Conservation (phyloP, 371 early-diverging fungal genomes). For the Circinella umbellata region DNA sequence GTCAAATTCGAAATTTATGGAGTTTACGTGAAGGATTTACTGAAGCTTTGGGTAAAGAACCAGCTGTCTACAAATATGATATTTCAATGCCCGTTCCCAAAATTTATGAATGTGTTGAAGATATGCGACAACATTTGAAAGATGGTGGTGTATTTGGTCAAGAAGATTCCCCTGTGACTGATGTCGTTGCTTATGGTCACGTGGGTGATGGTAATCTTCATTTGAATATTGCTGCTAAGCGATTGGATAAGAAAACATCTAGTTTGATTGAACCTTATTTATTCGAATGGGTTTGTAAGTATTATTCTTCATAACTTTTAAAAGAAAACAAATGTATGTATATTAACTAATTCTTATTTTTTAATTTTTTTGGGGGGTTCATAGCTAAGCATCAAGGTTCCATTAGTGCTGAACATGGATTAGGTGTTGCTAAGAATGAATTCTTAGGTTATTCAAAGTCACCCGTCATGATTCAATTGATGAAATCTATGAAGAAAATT, state of each 20-base stretch:
- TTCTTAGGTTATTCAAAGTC: conserved; percentile 71
- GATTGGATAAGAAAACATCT: conserved; percentile 61
- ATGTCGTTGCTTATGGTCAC: conserved; percentile 93
- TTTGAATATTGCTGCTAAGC: conserved; percentile 83
- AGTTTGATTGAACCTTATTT: conserved; percentile 90
- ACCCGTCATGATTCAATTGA: conserved; percentile 64
- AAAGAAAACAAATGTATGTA: no score
- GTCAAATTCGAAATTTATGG: conserved; percentile 82
- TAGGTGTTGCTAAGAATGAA: conserved; percentile 78
- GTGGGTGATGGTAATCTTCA: conserved; percentile 94
- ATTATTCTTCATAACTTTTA: no score
- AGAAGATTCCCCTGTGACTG: conserved; percentile 61
- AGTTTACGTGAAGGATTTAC: conserved; percentile 92
- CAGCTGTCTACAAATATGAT: conserved; percentile 93
- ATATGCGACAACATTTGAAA: conserved; percentile 71
- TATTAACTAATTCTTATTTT: background rate
- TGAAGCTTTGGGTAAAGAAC: conserved; percentile 85
- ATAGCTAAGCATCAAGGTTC: conserved; percentile 71
- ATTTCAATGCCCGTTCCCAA: conserved; percentile 85
- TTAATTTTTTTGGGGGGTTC: background rate
- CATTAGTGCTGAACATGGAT: conserved; percentile 82
- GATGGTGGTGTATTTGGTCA: conserved; percentile 58
- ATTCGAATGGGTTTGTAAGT: conserved; percentile 86
- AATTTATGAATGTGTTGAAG: conserved; percentile 86
- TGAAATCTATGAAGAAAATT: conserved; percentile 77